Evolutionary conservation across 1,284 basidiomycete genomes (phyloP).

Genomic region (Puccinia horiana): DNA sequence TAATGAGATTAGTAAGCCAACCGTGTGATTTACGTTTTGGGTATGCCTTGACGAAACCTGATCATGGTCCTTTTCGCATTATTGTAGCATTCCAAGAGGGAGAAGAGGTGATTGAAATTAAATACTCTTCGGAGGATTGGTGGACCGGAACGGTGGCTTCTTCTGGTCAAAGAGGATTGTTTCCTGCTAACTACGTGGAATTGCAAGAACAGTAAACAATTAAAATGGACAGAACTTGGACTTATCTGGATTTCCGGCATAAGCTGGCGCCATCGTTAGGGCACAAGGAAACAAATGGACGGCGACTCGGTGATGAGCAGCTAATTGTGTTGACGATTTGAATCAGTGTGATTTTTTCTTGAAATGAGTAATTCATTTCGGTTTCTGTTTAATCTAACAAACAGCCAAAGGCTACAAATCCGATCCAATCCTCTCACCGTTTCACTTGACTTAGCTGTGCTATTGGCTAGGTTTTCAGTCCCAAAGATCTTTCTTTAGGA

Average conservation of each 20-base stretch:
- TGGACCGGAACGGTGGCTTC: constrained; percentile 71
- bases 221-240: not conserved
- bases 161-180: constrained; percentile 68
- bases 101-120: constrained; percentile 56
- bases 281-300: not conserved
- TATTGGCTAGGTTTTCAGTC: constrained; percentile 56
- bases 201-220: constrained; percentile 61
- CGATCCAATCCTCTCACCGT: not conserved
- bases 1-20: constrained; percentile 58
- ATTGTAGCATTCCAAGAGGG: constrained; percentile 54
- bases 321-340: not conserved
- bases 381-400: not conserved
- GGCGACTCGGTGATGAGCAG: not conserved
- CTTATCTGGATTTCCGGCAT: not conserved
- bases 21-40: constrained; percentile 50
- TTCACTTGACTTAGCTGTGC: constrained; percentile 81
- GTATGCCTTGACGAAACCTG: constrained; percentile 62
- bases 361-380: not conserved
- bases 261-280: too few relatives aligned
- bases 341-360: not conserved
- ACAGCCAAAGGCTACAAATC: not conserved
- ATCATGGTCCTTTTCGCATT: constrained; percentile 51
- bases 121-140: constrained; percentile 62
- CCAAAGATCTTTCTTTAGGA: too few relatives aligned
- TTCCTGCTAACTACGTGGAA: constrained; percentile 67